A percentile compares a stretch with the other conserved stretches of the same genome.
phyloP scores from a whole-genome alignment of 345 rosid genomes.

The Sisymbrium altissimum region DNA sequence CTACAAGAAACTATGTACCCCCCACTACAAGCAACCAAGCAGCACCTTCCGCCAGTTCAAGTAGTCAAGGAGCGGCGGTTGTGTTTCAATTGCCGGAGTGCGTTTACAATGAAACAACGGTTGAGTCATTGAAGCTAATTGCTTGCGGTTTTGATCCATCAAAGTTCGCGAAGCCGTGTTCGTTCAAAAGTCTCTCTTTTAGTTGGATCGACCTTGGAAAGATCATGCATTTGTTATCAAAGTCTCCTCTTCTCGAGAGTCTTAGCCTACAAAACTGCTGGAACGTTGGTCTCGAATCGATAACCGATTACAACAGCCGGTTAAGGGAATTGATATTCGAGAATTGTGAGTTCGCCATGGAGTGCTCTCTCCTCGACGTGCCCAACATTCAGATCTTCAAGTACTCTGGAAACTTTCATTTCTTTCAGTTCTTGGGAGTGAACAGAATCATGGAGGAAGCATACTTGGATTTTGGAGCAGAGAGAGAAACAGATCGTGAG shows the following conservation, averaged over 20 bases:
- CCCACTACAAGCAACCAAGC: background rate
- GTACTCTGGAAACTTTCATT: background rate
- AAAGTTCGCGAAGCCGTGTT: background rate
- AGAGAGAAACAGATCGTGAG: background rate
- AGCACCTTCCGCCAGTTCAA: background rate
- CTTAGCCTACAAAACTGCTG: slow-evolving; percentile 39
- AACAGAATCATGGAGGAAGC: slow-evolving; percentile 6
- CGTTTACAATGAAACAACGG: background rate
- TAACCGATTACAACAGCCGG: background rate
- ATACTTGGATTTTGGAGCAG: background rate
- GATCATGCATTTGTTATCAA: slow-evolving; percentile 4
- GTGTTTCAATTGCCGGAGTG: slow-evolving; percentile 32
- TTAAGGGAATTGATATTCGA: slow-evolving; percentile 32
- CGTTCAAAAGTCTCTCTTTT: slow-evolving; percentile 27
- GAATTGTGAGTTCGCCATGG: slow-evolving; percentile 15
- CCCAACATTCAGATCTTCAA: background rate
- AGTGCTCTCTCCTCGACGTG: background rate
- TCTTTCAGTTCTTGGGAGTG: background rate
- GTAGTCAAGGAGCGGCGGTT: background rate
- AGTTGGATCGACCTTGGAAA: slow-evolving; percentile 31
- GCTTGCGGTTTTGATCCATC: slow-evolving; percentile 27
- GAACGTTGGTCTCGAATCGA: slow-evolving; percentile 6
- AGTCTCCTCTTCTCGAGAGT: slow-evolving; percentile 34
- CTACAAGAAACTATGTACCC: background rate
- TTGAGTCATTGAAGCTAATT: slow-evolving; percentile 32